A percentile compares a stretch with the other conserved stretches of the same genome.
Evolutionary conservation across 164 flowering plant species (phyloP).

Genomic region (Piper longum): DNA sequence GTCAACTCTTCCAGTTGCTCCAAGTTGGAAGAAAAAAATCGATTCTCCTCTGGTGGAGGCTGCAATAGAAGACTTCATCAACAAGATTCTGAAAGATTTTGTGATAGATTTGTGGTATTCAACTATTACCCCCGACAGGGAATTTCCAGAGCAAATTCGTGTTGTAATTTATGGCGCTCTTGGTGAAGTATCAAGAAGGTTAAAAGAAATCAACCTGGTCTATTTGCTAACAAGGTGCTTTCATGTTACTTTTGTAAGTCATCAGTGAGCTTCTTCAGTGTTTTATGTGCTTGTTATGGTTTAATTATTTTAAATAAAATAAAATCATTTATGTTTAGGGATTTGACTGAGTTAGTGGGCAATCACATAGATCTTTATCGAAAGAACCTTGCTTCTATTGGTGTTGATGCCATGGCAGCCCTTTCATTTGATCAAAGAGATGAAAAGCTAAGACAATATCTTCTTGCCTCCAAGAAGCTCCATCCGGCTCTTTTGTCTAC

Average conservation of each 20-base stretch:
- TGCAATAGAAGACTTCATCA: constrained; percentile 59
- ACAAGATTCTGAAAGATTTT: constrained; percentile 67
- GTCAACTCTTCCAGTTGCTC: constrained; percentile 29
- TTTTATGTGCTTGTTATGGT: constrained; percentile 3
- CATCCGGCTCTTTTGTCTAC: constrained; percentile 92
- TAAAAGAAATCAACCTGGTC: constrained; percentile 79
- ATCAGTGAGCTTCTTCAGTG: constrained; percentile 7
- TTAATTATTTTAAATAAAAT: constrained; percentile 5
- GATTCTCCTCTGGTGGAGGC: constrained; percentile 85
- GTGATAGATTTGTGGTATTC: constrained; percentile 88
- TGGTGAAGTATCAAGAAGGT: constrained; percentile 74
- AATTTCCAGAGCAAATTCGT: constrained; percentile 69
- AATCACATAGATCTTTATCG: constrained; percentile 81
- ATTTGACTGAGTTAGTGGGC: constrained; percentile 68
- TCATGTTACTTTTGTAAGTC: constrained; percentile 19
- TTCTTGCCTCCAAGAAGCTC: constrained; percentile 79
- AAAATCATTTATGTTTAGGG: constrained; percentile 42
- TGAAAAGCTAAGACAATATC: constrained; percentile 81
- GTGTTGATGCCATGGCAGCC: constrained; percentile 80
- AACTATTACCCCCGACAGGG: constrained; percentile 73
- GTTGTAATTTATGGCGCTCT: constrained; percentile 56
- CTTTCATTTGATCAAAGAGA: constrained; percentile 89
- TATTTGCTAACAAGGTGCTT: constrained; percentile 83
- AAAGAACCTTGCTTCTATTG: constrained; percentile 79
- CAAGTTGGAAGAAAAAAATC: constrained; percentile 68